Evolutionary conservation across 2,329 filamentous ascomycete species (phyloP).

Genomic region (Aspergillus flavus): DNA sequence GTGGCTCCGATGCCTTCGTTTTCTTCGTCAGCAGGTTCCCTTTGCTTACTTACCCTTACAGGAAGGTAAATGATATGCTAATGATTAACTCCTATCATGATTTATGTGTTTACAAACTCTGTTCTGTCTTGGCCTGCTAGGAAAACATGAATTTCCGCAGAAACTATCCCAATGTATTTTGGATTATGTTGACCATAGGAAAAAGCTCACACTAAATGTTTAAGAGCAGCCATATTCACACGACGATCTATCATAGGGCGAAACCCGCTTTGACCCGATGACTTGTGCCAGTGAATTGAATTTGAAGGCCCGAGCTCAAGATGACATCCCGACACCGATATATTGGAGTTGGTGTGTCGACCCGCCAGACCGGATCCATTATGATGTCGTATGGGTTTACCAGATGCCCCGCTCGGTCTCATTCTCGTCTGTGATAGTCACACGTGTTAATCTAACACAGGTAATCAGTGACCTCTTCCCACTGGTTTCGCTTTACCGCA

Average conservation of each 20-base stretch:
- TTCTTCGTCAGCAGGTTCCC: neutral
- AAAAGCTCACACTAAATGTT: neutral
- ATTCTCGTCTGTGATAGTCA: neutral
- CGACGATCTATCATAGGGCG: neutral
- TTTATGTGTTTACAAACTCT: neutral
- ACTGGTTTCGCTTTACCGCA: neutral
- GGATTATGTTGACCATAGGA: neutral
- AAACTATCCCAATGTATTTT: neutral
- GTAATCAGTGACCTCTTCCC: neutral
- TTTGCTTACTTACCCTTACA: neutral
- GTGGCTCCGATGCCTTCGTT: neutral
- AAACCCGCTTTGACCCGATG: neutral
- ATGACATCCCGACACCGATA: neutral
- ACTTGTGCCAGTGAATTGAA: neutral
- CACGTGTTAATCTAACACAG: neutral
- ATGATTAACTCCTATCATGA: neutral
- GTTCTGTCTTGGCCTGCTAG: too few relatives aligned
- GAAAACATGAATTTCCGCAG: neutral
- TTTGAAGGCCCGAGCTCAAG: neutral
- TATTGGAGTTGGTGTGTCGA: neutral
- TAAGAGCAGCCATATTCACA: neutral
- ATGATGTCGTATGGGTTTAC: neutral
- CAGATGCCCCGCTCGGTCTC: neutral
- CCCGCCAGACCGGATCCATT: neutral
- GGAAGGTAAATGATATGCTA: neutral